These are phyloP conservation scores for Bertia moriformis DNA, from an alignment of 2,329 filamentous ascomycete genomes.

Conservation along the genomic window DNA sequence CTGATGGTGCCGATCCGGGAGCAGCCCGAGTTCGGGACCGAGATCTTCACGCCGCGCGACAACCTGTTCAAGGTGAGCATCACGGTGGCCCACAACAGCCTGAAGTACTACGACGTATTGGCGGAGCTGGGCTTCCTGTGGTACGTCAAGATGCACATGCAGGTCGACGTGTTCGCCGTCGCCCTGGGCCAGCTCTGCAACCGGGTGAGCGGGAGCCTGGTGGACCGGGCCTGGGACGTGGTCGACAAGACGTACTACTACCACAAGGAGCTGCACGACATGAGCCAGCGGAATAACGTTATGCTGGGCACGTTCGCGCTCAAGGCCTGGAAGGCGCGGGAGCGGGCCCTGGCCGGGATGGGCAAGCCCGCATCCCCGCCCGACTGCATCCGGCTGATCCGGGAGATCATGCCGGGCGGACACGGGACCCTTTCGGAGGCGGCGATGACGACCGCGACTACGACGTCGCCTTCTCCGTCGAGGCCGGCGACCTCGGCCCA, in stretches of 20 bases:
- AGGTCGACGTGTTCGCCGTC: conserved; percentile 38
- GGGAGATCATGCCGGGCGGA: background rate
- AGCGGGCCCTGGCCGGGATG: conserved; percentile 20
- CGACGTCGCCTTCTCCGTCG: background rate
- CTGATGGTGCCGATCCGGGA: conserved; percentile 29
- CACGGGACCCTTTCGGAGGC: background rate
- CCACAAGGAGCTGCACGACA: conserved; percentile 34
- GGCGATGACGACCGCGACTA: too few species aligned
- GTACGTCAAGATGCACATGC: conserved; percentile 38
- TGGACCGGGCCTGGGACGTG: conserved; percentile 36
- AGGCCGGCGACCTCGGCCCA: background rate
- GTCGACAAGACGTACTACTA: conserved; percentile 29
- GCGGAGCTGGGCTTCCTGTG: conserved; percentile 33
- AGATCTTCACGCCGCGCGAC: conserved; percentile 32
- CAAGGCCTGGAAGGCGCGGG: conserved; percentile 36
- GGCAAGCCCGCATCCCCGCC: too few species aligned
- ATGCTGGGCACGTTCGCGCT: conserved; percentile 30
- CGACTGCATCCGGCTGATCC: background rate
- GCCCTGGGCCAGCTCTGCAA: conserved; percentile 36
- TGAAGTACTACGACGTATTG: conserved; percentile 25
- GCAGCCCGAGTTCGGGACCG: conserved; percentile 31
- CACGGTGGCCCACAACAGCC: conserved; percentile 29
- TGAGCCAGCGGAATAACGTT: conserved; percentile 25
- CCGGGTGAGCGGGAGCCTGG: conserved; percentile 29
- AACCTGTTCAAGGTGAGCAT: conserved; percentile 40